phyloP scores from a whole-genome alignment of 2,329 filamentous ascomycete species.

The Ceratocystis lukuohia region DNA sequence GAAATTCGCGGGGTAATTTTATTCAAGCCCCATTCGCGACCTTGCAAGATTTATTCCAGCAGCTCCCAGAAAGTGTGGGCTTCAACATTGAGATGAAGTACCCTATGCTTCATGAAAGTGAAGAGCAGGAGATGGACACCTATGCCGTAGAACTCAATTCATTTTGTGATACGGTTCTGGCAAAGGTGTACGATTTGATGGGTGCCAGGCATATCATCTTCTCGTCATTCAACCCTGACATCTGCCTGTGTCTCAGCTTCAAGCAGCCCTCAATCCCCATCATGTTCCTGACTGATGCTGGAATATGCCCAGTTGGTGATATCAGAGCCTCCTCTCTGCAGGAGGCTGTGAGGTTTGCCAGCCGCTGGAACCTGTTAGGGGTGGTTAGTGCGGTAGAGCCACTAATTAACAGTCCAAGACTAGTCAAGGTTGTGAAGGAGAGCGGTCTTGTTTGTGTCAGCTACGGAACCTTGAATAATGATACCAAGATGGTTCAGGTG shows the following conservation, averaged over 20 bases:
- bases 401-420: slow-evolving; percentile 71
- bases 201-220: slow-evolving; percentile 86
- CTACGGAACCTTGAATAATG: slow-evolving; percentile 85
- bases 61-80: slow-evolving; percentile 67
- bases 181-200: slow-evolving; percentile 77
- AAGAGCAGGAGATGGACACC: slow-evolving; percentile 92
- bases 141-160: slow-evolving; percentile 93
- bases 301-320: slow-evolving; percentile 68
- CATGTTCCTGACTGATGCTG: slow-evolving; percentile 84
- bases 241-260: slow-evolving; percentile 85
- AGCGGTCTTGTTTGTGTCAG: slow-evolving; percentile 87
- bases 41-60: slow-evolving; percentile 79
- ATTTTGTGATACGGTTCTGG: slow-evolving; percentile 86
- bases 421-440: slow-evolving; percentile 90
- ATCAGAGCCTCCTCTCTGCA: slow-evolving; percentile 83
- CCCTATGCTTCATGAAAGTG: slow-evolving; percentile 89
- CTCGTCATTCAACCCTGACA: slow-evolving; percentile 93
- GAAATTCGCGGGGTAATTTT: slow-evolving; percentile 82
- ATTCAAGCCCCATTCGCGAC: slow-evolving; percentile 96
- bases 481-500: slow-evolving; percentile 73
- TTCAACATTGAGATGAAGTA: slow-evolving; percentile 99
- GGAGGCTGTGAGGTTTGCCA: slow-evolving; percentile 89
- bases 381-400: slow-evolving; percentile 83
- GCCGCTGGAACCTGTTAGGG: slow-evolving; percentile 84
- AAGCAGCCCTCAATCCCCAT: slow-evolving; percentile 97